Evolutionary conservation across 2,329 filamentous ascomycete genomes (phyloP).

Genomic region (Nothophoma quercina): DNA sequence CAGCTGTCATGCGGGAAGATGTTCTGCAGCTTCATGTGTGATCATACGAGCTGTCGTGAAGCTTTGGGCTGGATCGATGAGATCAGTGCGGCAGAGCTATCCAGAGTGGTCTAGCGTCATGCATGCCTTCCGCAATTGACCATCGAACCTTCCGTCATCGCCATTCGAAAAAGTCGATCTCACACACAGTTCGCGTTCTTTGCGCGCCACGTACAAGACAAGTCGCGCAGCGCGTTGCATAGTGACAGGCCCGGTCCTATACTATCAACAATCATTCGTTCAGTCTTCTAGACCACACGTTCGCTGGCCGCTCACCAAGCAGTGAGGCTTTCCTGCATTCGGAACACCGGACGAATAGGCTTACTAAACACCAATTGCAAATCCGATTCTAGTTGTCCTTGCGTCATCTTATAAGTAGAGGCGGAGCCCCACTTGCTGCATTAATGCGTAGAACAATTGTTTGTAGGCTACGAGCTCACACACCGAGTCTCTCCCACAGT

Average conservation of each 20-base stretch:
- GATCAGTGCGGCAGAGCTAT: conserved; percentile 29
- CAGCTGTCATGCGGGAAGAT: neutral
- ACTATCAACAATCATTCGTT: conserved; percentile 15
- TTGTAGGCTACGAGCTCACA: conserved; percentile 42
- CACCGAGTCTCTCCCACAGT: conserved; percentile 37
- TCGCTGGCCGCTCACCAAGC: conserved; percentile 13
- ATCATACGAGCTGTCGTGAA: conserved; percentile 16
- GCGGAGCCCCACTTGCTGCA: conserved; percentile 26
- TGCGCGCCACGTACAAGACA: conserved; percentile 11
- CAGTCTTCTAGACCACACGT: conserved; percentile 8
- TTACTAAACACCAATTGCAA: conserved; percentile 39
- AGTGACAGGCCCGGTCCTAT: conserved; percentile 1
- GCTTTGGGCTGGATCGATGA: conserved; percentile 30
- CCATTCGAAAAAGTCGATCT: conserved; percentile 23
- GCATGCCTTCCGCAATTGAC: conserved; percentile 17
- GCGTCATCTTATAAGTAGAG: conserved; percentile 44
- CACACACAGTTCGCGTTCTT: conserved; percentile 9
- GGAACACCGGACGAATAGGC: conserved; percentile 22
- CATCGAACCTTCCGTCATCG: conserved; percentile 28
- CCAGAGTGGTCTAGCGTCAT: conserved; percentile 26
- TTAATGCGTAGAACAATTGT: conserved; percentile 47
- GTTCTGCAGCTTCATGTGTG: conserved; percentile 11
- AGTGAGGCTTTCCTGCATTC: conserved; percentile 13
- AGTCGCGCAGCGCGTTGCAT: conserved; percentile 12
- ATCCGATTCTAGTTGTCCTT: conserved; percentile 27